Percentiles rank a stretch among this genome's conserved stretches.
These are phyloP conservation scores for Moricandia arvensis DNA, from an alignment of 345 rosid species.

Conservation along the genomic window DNA sequence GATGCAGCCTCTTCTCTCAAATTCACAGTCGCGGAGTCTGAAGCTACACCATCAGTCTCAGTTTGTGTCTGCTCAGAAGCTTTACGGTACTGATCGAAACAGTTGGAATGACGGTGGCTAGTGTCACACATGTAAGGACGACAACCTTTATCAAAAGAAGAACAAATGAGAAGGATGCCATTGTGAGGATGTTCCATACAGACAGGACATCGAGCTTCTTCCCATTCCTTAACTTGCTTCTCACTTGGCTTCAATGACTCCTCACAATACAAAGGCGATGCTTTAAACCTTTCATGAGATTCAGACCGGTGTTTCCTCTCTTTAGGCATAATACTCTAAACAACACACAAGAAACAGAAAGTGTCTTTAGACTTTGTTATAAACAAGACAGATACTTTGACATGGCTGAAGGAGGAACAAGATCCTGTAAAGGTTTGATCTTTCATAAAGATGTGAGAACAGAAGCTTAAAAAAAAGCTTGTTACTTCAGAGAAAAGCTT, in stretches of 20 bases:
- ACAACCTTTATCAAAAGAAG: slow-evolving; percentile 92
- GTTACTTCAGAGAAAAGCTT: neutral
- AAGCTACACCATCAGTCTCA: slow-evolving; percentile 26
- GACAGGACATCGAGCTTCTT: slow-evolving; percentile 92
- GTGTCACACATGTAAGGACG: slow-evolving; percentile 98
- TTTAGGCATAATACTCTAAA: slow-evolving; percentile 76
- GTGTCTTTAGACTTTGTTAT: no score
- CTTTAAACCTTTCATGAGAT: slow-evolving; percentile 62
- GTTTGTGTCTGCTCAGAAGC: slow-evolving; percentile 46
- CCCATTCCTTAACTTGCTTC: slow-evolving; percentile 79
- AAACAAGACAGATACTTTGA: neutral
- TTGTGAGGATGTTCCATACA: slow-evolving; percentile 99
- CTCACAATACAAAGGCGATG: slow-evolving; percentile 59
- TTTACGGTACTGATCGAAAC: slow-evolving; percentile 86
- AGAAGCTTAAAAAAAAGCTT: no score
- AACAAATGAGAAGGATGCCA: slow-evolving; percentile 84
- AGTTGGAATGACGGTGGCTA: slow-evolving; percentile 93
- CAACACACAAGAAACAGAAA: neutral
- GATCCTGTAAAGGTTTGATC: neutral
- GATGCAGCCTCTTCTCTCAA: slow-evolving; percentile 31
- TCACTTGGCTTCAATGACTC: slow-evolving; percentile 53
- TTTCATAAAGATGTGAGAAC: neutral
- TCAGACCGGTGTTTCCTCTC: slow-evolving; percentile 76
- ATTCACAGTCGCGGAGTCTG: slow-evolving; percentile 37
- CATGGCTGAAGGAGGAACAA: neutral